Conservation (phyloP, 1,284 basidiomycete genomes). For the Austroboletus sp. region DNA sequence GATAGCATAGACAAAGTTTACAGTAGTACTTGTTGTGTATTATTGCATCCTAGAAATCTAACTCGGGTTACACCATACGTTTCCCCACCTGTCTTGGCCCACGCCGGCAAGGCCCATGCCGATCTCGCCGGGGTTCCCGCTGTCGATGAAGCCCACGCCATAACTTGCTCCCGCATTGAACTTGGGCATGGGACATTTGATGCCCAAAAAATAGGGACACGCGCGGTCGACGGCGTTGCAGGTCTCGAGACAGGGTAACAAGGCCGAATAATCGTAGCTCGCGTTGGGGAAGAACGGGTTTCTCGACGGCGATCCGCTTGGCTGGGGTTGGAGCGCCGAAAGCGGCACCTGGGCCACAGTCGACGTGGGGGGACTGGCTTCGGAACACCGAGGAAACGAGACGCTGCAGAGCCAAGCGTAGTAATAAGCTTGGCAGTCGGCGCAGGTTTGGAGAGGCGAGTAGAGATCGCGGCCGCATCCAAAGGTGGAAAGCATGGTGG, state of each 20-base stretch:
- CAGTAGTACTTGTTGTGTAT: no score
- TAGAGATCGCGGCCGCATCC: conserved; percentile 78
- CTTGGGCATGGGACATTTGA: conserved; percentile 59
- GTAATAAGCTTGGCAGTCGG: conserved; percentile 70
- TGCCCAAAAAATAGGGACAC: conserved; percentile 68
- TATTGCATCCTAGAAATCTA: conserved; percentile 11
- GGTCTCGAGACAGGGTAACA: conserved; percentile 73
- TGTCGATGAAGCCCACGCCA: conserved; percentile 66
- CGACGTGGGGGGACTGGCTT: conserved; percentile 25
- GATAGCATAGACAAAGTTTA: no score
- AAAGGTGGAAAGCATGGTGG: conserved; percentile 59
- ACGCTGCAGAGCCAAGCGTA: conserved; percentile 73
- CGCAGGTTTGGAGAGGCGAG: conserved; percentile 70
- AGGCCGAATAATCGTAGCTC: conserved; percentile 45
- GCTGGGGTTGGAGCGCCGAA: conserved; percentile 42
- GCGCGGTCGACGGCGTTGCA: conserved; percentile 69
- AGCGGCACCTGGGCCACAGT: conserved; percentile 22
- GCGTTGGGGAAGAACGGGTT: conserved; percentile 45
- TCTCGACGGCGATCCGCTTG: conserved; percentile 37
- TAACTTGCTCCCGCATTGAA: conserved; percentile 69
- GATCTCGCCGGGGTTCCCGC: conserved; percentile 38
- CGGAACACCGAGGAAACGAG: conserved; percentile 66
- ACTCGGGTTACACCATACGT: conserved; percentile 68
- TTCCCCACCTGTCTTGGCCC: conserved; percentile 68
- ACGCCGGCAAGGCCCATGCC: conserved; percentile 45